phyloP scores from a whole-genome alignment of 331 rosid species.

The Cydonia oblonga region DNA sequence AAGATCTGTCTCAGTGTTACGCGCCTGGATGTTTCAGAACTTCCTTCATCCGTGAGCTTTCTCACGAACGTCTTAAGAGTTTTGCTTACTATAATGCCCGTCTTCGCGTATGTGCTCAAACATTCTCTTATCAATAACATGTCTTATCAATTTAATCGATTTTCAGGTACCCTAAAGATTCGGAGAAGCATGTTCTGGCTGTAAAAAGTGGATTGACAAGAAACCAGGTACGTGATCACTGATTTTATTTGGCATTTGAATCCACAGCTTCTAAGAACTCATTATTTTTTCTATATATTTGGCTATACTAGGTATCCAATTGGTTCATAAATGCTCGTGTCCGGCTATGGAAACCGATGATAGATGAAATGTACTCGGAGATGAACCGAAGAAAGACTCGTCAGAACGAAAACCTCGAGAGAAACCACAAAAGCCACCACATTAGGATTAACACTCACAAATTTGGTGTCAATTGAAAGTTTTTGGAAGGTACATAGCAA shows the following conservation, averaged over 20 bases:
- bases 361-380: slow-evolving; percentile 91
- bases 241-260: not conserved
- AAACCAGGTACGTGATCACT: slow-evolving; percentile 52
- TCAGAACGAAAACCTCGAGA: slow-evolving; percentile 26
- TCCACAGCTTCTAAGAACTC: not conserved
- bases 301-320: slow-evolving; percentile 55
- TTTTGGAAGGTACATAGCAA: slow-evolving; percentile 5
- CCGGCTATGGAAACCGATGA: slow-evolving; percentile 90
- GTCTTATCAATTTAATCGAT: slow-evolving; percentile 1
- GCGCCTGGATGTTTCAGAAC: slow-evolving; percentile 85
- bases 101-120: not conserved
- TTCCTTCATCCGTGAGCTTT: slow-evolving; percentile 75
- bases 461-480: slow-evolving; percentile 26
- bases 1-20: slow-evolving; percentile 61
- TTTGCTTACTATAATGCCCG: not conserved
- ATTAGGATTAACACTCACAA: slow-evolving; percentile 23
- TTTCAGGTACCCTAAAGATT: slow-evolving; percentile 90
- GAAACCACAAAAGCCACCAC: slow-evolving; percentile 21
- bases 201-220: slow-evolving; percentile 79
- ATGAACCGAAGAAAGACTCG: slow-evolving; percentile 54
- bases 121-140: not conserved
- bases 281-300: not conserved
- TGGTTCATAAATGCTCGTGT: slow-evolving; percentile 96
- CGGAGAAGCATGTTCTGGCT: slow-evolving; percentile 88
- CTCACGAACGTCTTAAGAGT: not conserved